Evolutionary conservation across 1,139 yeast genomes (phyloP).

Genomic region (Groenewaldozyma sp.): DNA sequence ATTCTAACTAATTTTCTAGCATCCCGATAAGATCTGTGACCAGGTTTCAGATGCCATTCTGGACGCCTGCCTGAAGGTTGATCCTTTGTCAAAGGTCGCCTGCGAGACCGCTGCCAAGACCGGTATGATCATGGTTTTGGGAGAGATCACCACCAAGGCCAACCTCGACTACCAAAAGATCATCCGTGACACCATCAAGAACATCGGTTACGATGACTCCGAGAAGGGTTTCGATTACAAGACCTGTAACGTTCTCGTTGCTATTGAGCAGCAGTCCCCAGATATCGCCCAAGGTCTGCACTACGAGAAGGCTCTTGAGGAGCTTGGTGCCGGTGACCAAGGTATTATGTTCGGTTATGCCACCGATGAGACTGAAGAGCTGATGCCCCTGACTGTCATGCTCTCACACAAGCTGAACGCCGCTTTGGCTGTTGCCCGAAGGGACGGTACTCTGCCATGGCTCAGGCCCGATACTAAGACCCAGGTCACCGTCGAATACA

Average conservation of each 20-base stretch:
- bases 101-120: conserved; percentile 96
- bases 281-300: conserved; percentile 99
- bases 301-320: conserved; percentile 93
- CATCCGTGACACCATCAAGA: conserved; percentile 96
- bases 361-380: conserved; percentile 96
- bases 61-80: conserved; percentile 93
- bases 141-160: conserved; percentile 89
- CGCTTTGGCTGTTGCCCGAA: conserved; percentile 95
- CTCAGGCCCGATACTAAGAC: conserved; percentile 99
- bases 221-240: conserved; percentile 98
- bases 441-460: conserved; percentile 91
- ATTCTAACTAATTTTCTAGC: conserved; percentile 28
- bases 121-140: conserved; percentile 84
- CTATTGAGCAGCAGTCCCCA: conserved; percentile 98
- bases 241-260: conserved; percentile 97
- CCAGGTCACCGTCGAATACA: conserved; percentile 96
- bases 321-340: conserved; percentile 99
- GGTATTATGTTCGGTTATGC: conserved; percentile 99
- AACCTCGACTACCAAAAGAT: conserved; percentile 91
- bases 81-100: conserved; percentile 97
- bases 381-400: conserved; percentile 88
- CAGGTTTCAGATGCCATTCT: conserved; percentile 97
- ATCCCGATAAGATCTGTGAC: conserved; percentile 99
- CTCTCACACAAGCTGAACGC: conserved; percentile 94
- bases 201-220: conserved; percentile 94